Evolutionary conservation across 495 filamentous ascomycete genomes (phyloP).

Genomic region (Monascus purpureus): DNA sequence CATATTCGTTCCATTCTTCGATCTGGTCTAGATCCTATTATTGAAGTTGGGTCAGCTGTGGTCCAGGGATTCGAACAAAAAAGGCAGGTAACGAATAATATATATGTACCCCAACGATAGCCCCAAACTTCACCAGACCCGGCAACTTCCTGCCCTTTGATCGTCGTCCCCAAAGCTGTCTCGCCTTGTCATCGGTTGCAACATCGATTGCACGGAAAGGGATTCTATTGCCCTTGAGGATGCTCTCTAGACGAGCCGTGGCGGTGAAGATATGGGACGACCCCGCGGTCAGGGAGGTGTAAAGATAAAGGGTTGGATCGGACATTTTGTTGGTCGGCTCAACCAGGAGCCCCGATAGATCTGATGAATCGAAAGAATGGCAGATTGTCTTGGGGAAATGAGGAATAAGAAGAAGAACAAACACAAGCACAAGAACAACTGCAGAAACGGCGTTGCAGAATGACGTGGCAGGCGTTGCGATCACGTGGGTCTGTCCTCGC

Average conservation of each 20-base stretch:
- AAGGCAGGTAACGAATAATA: neutral
- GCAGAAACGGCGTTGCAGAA: no score
- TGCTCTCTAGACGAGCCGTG: constrained; percentile 87
- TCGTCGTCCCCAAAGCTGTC: constrained; percentile 78
- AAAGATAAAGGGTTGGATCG: constrained; percentile 78
- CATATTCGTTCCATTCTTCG: constrained; percentile 99
- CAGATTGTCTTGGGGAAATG: no score
- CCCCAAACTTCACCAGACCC: constrained; percentile 73
- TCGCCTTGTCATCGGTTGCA: constrained; percentile 81
- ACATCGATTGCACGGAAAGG: constrained; percentile 86
- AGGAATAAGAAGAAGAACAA: no score
- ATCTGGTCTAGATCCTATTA: constrained; percentile 77
- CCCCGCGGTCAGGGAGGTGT: constrained; percentile 88
- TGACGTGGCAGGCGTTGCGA: no score
- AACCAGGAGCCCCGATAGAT: no score
- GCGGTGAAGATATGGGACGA: constrained; percentile 97
- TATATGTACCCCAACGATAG: constrained; percentile 62
- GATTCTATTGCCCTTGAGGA: constrained; percentile 88
- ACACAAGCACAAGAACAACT: no score
- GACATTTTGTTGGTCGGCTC: constrained; percentile 25
- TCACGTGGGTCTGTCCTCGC: no score
- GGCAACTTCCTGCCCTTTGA: constrained; percentile 73
- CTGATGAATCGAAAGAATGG: no score
- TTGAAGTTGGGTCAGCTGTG: neutral
- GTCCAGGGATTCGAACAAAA: neutral